phyloP scores from a whole-genome alignment of 2,329 filamentous ascomycete genomes.

The Exophiala lecanii-corni region DNA sequence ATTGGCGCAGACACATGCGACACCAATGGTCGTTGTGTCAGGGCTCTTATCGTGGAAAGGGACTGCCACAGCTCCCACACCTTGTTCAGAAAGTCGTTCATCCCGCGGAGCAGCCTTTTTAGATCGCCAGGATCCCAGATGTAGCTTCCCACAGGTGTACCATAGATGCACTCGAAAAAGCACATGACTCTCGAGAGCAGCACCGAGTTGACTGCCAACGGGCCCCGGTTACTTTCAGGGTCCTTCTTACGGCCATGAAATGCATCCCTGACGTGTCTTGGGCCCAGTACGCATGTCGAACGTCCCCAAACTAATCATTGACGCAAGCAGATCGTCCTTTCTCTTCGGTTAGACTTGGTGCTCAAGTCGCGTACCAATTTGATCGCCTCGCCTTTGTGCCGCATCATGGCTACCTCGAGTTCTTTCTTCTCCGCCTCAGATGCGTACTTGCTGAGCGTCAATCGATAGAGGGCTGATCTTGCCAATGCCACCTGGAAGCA shows the following conservation, averaged over 20 bases:
- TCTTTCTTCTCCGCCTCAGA: slow-evolving; percentile 14
- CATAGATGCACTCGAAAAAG: slow-evolving; percentile 24
- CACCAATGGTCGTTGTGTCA: slow-evolving; percentile 1
- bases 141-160: slow-evolving; percentile 20
- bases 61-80: slow-evolving; percentile 17
- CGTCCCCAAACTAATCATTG: slow-evolving; percentile 22
- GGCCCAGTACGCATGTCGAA: slow-evolving; percentile 18
- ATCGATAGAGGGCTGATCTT: slow-evolving; percentile 21
- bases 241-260: slow-evolving; percentile 15
- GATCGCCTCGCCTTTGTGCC: slow-evolving; percentile 21
- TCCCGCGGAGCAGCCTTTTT: slow-evolving; percentile 7
- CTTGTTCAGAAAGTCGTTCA: slow-evolving; percentile 14
- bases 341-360: slow-evolving; percentile 6
- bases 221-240: slow-evolving; percentile 20
- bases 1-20: slow-evolving; percentile 3
- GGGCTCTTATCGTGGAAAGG: slow-evolving; percentile 10
- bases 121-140: slow-evolving; percentile 20
- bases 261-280: slow-evolving; percentile 16
- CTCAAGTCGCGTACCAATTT: slow-evolving; percentile 16
- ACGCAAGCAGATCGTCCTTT: slow-evolving; percentile 20
- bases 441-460: slow-evolving; percentile 21
- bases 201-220: slow-evolving; percentile 16
- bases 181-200: slow-evolving; percentile 20
- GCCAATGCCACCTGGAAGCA: slow-evolving; percentile 23
- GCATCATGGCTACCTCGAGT: slow-evolving; percentile 17